phyloP scores from a whole-genome alignment of 2,329 filamentous ascomycete genomes.

The Pseudogymnoascus sp. region DNA sequence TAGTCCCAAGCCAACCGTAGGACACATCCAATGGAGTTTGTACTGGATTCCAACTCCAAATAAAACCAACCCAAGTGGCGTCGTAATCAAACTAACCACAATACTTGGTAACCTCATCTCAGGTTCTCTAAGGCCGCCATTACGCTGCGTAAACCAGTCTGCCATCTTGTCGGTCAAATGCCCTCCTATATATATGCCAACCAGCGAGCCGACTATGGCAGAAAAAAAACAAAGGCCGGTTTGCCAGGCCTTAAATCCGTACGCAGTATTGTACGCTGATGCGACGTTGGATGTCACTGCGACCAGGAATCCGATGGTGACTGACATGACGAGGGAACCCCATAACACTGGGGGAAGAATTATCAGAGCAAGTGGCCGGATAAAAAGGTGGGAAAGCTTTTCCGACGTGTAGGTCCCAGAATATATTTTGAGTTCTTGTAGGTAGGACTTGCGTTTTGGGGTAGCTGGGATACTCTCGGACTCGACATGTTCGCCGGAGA shows the following conservation, averaged over 20 bases:
- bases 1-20: constrained; percentile 45
- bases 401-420: constrained; percentile 17
- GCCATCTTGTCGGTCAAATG: constrained; percentile 14
- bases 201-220: constrained; percentile 15
- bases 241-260: constrained; percentile 35
- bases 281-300: constrained; percentile 46
- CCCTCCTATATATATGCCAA: constrained; percentile 16
- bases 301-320: constrained; percentile 32
- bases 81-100: constrained; percentile 40
- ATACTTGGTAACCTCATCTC: constrained; percentile 52
- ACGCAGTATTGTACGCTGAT: constrained; percentile 34
- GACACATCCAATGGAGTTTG: constrained; percentile 45
- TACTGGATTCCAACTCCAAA: constrained; percentile 40
- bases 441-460: constrained; percentile 14
- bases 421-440: constrained; percentile 14
- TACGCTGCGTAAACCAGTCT: constrained; percentile 38
- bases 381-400: constrained; percentile 33
- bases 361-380: constrained; percentile 34
- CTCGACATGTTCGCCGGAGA: background rate
- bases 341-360: constrained; percentile 20
- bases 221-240: constrained; percentile 18
- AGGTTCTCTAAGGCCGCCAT: constrained; percentile 47
- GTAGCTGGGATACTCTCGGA: constrained; percentile 21
- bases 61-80: constrained; percentile 37
- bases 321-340: constrained; percentile 29